Base-by-base conservation (phyloP, 2,329 filamentous ascomycete species). In the Coniochaeta ligniaria region DNA sequence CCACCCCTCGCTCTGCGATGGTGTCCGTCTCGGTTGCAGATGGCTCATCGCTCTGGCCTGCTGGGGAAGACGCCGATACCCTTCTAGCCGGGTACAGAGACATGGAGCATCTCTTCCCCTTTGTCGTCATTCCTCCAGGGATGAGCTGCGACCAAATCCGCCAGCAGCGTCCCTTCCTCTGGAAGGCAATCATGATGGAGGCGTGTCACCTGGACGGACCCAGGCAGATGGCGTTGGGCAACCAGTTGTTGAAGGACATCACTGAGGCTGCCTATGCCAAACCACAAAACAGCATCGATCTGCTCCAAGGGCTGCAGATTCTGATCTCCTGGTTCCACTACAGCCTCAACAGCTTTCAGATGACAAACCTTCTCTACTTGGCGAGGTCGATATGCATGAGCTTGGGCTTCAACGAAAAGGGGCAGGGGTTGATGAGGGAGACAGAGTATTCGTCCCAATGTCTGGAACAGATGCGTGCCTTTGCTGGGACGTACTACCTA, bases 141-240 rank as follows among this genome's bases (percentile, higher is more conserved):
- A 64, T 78, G 64, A 68, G 67, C 3, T 71, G 77, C 1, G 65
- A 67, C 1, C 68, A 75, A 62, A 68, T 82, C 52, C 72, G 71
- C 28, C 66, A 67, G 28, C 62, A 73, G 61, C 69, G 74, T 6
- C 79, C 80, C 24, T 77, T 78, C 45, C 63, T 82, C 45, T 83
- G 79, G 78, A 81, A 80, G 65, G 77, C 74, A 4, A 67, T 78
- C 62, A 80, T 83, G 75, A 74, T 82, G 68, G 72, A 72, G 57
- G 70, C 73, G 20, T 72, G 70, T 60, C 73, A 78, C 57, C 70
- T 74, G 1, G 75, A 83, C 54, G 78, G 78, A 0, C 60, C 68
- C 28, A 72, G 78, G 43, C 80, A 83, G 67, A 67, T 75, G 14
- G 69, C 67, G 54, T 67, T 81, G 58, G 80, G 79, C 1, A 71